phyloP scores from a whole-genome alignment of 176 grass and related monocot species.

The Neostapfia colusana region DNA sequence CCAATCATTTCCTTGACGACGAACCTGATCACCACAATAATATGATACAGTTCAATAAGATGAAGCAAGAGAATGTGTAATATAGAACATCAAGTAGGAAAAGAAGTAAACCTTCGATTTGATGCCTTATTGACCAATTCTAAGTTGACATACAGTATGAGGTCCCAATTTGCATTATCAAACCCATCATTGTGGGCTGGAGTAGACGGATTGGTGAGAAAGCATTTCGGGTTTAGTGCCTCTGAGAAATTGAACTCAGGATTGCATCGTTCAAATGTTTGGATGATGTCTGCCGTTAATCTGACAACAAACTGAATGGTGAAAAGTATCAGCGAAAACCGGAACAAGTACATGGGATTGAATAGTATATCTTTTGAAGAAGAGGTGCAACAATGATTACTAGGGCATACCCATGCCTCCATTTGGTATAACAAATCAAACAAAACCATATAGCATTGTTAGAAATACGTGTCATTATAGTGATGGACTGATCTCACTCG shows the following conservation, averaged over 20 bases:
- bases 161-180: conserved; percentile 94
- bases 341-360: not conserved
- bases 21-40: conserved; percentile 58
- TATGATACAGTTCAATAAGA: conserved; percentile 33
- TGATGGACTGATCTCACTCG: not conserved
- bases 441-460: not conserved
- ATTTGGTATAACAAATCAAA: not conserved
- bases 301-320: conserved; percentile 65
- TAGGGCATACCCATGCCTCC: not conserved
- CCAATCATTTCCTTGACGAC: conserved; percentile 96
- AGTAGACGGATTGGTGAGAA: conserved; percentile 78
- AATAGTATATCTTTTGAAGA: not conserved
- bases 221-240: conserved; percentile 65
- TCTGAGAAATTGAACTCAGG: conserved; percentile 82
- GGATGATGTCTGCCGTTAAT: conserved; percentile 69
- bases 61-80: conserved; percentile 22
- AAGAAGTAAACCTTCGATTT: conserved; percentile 71
- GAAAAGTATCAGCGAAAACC: conserved; percentile 22
- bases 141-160: conserved; percentile 86
- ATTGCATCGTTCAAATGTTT: conserved; percentile 70
- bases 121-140: conserved; percentile 73
- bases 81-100: not conserved
- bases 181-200: conserved; percentile 79
- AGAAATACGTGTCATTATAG: not conserved
- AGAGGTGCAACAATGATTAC: conserved; percentile 7